A percentile compares a stretch with the other conserved stretches of the same genome.
Evolutionary conservation across 1,284 basidiomycete species (phyloP).

Genomic region (Microbotryum silenes-acaulis): DNA sequence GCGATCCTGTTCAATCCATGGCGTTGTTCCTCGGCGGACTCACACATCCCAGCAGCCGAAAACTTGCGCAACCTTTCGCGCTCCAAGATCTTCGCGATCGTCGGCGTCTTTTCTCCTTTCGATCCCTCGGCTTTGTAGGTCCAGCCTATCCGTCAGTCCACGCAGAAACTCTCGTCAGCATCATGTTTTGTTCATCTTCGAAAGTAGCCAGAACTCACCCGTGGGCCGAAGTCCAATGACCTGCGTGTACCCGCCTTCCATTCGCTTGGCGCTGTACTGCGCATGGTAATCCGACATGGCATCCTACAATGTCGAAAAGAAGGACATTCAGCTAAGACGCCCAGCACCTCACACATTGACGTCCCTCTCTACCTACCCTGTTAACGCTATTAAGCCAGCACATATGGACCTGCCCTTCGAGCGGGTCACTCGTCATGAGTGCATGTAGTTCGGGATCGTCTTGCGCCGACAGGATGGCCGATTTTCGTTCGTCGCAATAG

Average conservation of each 20-base stretch:
- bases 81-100: conserved; percentile 31
- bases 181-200: background rate
- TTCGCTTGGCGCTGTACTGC: conserved; percentile 50
- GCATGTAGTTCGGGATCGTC: conserved; percentile 70
- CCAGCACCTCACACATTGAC: no score
- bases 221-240: conserved; percentile 83
- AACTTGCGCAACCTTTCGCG: conserved; percentile 32
- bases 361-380: no score
- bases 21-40: conserved; percentile 52
- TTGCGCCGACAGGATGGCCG: conserved; percentile 69
- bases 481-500: conserved; percentile 79
- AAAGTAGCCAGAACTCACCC: conserved; percentile 43
- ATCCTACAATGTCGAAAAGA: conserved; percentile 48
- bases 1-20: background rate
- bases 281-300: conserved; percentile 69
- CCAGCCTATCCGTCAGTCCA: conserved; percentile 29
- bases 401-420: conserved; percentile 72
- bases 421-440: conserved; percentile 68
- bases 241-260: conserved; percentile 54
- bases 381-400: conserved; percentile 55
- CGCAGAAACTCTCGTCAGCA: background rate
- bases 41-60: conserved; percentile 48
- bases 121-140: conserved; percentile 34
- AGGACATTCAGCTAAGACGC: conserved; percentile 50
- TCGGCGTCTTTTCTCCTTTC: conserved; percentile 37